phyloP scores from a whole-genome alignment of 805 yeast genomes.

The Yamadazyma scolyti region DNA sequence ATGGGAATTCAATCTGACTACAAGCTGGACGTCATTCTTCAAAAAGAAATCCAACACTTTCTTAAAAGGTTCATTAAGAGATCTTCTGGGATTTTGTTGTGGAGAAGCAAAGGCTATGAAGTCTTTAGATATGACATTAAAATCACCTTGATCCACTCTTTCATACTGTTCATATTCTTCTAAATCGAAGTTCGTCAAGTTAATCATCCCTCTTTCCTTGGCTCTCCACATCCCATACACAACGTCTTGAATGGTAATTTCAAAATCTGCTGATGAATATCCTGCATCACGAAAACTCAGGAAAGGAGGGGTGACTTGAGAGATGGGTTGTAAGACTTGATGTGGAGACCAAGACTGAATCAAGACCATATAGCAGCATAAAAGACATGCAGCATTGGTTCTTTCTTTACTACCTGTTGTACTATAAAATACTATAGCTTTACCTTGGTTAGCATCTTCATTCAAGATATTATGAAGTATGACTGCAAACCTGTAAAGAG shows the following conservation, averaged over 20 bases:
- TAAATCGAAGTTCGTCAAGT: constrained; percentile 78
- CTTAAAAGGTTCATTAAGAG: constrained; percentile 70
- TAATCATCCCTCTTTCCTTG: constrained; percentile 84
- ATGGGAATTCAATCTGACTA: constrained; percentile 89
- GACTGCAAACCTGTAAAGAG: constrained; percentile 91
- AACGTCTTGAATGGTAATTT: constrained; percentile 87
- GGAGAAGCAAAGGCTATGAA: constrained; percentile 98
- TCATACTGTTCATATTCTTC: constrained; percentile 95
- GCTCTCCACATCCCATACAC: constrained; percentile 98
- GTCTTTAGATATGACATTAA: constrained; percentile 86
- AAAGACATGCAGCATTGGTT: constrained; percentile 90
- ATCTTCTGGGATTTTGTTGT: constrained; percentile 50
- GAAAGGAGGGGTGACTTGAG: constrained; percentile 89
- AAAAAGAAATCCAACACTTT: constrained; percentile 78
- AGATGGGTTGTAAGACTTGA: constrained; percentile 90
- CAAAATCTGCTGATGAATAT: constrained; percentile 91
- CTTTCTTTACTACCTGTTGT: constrained; percentile 76
- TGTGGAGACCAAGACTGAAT: constrained; percentile 99
- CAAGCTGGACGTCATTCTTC: constrained; percentile 73
- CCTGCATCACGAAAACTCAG: constrained; percentile 98
- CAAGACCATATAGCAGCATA: constrained; percentile 91
- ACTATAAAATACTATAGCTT: constrained; percentile 89
- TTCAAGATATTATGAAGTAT: constrained; percentile 87
- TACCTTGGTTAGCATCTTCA: constrained; percentile 76
- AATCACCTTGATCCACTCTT: constrained; percentile 95